Percentiles rank a stretch among this genome's conserved stretches.
Conservation (phyloP, 129 eudicot genomes). For the Glebionis coronaria region DNA sequence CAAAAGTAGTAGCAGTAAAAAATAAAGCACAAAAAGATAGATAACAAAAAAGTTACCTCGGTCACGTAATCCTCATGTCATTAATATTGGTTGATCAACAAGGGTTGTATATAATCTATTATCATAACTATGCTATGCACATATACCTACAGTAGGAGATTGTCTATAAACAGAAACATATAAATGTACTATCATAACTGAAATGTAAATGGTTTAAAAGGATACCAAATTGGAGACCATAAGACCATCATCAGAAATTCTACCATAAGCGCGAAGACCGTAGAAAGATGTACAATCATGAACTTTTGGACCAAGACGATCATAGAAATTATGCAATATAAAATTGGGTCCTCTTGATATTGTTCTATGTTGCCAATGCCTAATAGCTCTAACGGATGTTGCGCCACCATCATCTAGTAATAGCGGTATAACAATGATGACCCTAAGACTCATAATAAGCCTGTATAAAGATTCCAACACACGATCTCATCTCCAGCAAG, state of each 20-base stretch:
- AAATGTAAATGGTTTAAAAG: not conserved
- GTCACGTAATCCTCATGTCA: constrained; percentile 95
- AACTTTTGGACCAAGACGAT: constrained; percentile 69
- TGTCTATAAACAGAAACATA: constrained; percentile 1
- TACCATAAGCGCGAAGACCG: constrained; percentile 91
- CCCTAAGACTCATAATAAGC: no score
- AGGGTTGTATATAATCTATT: constrained; percentile 70
- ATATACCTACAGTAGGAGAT: constrained; percentile 51
- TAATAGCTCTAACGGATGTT: constrained; percentile 95
- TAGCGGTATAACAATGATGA: no score
- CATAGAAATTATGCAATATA: constrained; percentile 72
- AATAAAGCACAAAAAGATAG: not conserved
- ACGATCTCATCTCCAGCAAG: constrained; percentile 85
- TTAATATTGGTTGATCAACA: constrained; percentile 92
- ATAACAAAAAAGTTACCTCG: constrained; percentile 43
- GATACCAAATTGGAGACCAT: constrained; percentile 85
- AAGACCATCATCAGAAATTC: constrained; percentile 77
- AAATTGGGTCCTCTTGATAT: constrained; percentile 82
- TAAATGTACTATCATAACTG: not conserved
- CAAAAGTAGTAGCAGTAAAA: not conserved
- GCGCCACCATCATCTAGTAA: constrained; percentile 95
- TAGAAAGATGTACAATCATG: constrained; percentile 91
- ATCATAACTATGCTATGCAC: constrained; percentile 99
- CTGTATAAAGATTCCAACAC: no score
- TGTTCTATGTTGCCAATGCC: constrained; percentile 99